Conservation (phyloP, 306 rosid genomes). For the Dalbergia cochinchinensis region DNA sequence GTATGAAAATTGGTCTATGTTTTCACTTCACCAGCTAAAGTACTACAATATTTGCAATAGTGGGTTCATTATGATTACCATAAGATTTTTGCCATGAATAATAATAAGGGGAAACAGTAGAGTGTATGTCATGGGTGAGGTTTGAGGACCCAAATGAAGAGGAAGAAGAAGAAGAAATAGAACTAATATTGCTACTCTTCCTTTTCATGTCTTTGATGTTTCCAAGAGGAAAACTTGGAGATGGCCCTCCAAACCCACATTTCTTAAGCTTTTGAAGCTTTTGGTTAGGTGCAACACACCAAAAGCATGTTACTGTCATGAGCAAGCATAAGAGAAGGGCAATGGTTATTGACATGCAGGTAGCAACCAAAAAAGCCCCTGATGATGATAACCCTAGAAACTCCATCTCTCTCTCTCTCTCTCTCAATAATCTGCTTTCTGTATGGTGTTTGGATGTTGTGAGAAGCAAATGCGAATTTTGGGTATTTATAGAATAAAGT, state of each 20-base stretch:
- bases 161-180: not conserved
- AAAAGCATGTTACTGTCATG: conserved; percentile 42
- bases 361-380: not conserved
- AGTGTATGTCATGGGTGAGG: conserved; percentile 64
- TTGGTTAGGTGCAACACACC: conserved; percentile 61
- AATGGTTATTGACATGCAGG: not conserved
- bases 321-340: not conserved
- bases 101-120: conserved; percentile 62
- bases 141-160: conserved; percentile 1
- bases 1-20: no score
- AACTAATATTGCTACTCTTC: conserved; percentile 10
- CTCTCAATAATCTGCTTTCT: not conserved
- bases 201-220: conserved; percentile 60
- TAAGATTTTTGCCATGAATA: conserved; percentile 65
- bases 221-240: conserved; percentile 70
- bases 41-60: no score
- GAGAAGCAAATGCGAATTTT: not conserved
- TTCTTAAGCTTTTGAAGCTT: conserved; percentile 52
- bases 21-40: no score
- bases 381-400: not conserved
- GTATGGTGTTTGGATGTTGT: not conserved
- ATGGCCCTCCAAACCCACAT: conserved; percentile 69
- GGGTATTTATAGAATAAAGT: not conserved
- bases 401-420: not conserved
- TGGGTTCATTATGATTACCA: conserved; percentile 47